Base-by-base conservation (phyloP, 768 basidiomycete genomes). In the Phaffia australis region DNA sequence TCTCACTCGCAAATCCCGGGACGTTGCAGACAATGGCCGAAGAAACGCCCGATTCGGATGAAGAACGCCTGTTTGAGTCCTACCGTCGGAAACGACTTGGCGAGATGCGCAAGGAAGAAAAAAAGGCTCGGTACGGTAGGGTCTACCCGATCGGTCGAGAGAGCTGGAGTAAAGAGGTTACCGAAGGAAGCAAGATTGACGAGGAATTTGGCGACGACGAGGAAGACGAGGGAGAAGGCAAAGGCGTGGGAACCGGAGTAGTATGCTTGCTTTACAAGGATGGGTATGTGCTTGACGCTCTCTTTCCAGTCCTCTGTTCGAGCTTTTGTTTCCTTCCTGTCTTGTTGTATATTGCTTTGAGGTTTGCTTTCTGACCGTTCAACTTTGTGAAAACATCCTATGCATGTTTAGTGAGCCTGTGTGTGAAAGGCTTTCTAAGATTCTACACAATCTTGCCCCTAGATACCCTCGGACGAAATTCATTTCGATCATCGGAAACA, bases 231-330 rank as follows among this genome's bases (percentile, higher is more conserved):
- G 68, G 64, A 30, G 70, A 69, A 68, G 52, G 64, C 64, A 18
- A 71, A 65, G 27, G 56, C 51, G 30, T 62, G 69, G 56, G 68
- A 70, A 98, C 91, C 0, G 92, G 90, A 0, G 92, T 98, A 1
- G 83, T 98, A 8, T 94, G 92, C 64, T 88, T 93, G 74, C 77
- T 99, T 47, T 98, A 92, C 79, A 97, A 95, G 76, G 92, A 95
- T 72, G 86, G 87, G 94, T 93, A 75, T 72, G 89, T 78, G 56
- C 25, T 14, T 9, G 51, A 18, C 18, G 15, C 16, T 54, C 46
- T 47, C 29, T 21, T 6, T 49, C 54, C 47, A 55, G 35, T 25
- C 25, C 23, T 35, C 7, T 42, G 50, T 27, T 52, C 59, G 29
- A 49, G n/a, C 30, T 48, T 23, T 30, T 35, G 8, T 21, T 21